These are phyloP conservation scores for Psilocybe sp. DNA, from an alignment of 768 basidiomycete species.

Conservation along the genomic window DNA sequence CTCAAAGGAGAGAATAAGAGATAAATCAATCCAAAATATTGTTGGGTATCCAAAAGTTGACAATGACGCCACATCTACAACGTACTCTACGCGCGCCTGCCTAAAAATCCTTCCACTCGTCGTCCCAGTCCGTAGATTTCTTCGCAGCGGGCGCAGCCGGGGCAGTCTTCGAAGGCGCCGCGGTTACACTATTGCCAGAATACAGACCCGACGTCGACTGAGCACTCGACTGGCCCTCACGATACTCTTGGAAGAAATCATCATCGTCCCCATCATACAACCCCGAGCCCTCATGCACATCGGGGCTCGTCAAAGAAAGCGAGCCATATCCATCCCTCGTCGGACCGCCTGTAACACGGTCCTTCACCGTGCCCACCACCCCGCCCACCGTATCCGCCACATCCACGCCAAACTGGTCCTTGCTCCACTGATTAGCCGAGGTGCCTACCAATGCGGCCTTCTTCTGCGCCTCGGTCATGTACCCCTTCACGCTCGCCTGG, in stretches of 20 bases:
- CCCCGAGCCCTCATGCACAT: slow-evolving; percentile 55
- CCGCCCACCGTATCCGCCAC: slow-evolving; percentile 76
- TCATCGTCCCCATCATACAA: slow-evolving; percentile 71
- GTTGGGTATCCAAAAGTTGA: not conserved
- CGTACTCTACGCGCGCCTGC: not conserved
- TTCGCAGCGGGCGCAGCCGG: slow-evolving; percentile 12
- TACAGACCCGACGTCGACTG: slow-evolving; percentile 12
- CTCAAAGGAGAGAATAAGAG: no score
- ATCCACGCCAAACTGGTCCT: slow-evolving; percentile 77
- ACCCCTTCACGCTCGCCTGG: slow-evolving; percentile 70
- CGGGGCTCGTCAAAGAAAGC: slow-evolving; percentile 35
- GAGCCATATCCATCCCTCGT: slow-evolving; percentile 48
- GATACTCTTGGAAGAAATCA: slow-evolving; percentile 58
- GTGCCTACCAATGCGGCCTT: slow-evolving; percentile 60
- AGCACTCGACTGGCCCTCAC: slow-evolving; percentile 12
- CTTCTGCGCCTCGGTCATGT: slow-evolving; percentile 67
- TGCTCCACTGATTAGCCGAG: slow-evolving; percentile 76
- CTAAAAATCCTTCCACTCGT: slow-evolving; percentile 83
- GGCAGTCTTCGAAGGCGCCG: slow-evolving; percentile 4
- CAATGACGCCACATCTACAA: not conserved
- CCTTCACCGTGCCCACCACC: slow-evolving; percentile 63
- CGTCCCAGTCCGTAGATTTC: slow-evolving; percentile 65
- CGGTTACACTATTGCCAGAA: slow-evolving; percentile 5
- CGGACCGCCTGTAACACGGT: slow-evolving; percentile 54
- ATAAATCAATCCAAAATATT: not conserved